These are phyloP conservation scores for Xylariaceae sp. DNA, from an alignment of 2,329 filamentous ascomycete species.

Conservation along the genomic window DNA sequence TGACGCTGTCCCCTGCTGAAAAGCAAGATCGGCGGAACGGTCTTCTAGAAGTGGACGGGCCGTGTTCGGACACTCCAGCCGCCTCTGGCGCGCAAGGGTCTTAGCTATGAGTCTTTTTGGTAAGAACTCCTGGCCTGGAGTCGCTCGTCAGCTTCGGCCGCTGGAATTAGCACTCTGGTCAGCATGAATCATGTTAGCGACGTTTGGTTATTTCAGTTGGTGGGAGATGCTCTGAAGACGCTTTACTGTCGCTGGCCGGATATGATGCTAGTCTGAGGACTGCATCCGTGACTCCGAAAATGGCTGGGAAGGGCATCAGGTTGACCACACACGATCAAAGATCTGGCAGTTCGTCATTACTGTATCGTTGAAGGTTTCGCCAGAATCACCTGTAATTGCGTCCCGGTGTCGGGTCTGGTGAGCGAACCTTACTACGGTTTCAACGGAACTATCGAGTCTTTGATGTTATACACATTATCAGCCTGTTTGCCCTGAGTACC, in stretches of 20 bases:
- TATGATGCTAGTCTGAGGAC: slow-evolving; percentile 19
- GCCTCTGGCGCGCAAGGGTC: slow-evolving; percentile 53
- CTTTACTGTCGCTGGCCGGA: slow-evolving; percentile 26
- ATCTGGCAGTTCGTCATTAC: slow-evolving; percentile 34
- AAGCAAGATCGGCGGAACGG: slow-evolving; percentile 42
- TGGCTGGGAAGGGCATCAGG: slow-evolving; percentile 44
- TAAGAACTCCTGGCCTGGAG: slow-evolving; percentile 71
- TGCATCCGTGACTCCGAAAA: slow-evolving; percentile 26
- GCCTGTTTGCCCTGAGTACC: slow-evolving; percentile 45
- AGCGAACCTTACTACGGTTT: slow-evolving; percentile 41
- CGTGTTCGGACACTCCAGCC: slow-evolving; percentile 56
- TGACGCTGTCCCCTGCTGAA: slow-evolving; percentile 46
- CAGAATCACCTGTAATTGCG: slow-evolving; percentile 40
- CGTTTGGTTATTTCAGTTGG: slow-evolving; percentile 20
- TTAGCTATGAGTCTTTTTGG: slow-evolving; percentile 71
- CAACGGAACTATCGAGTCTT: slow-evolving; percentile 46
- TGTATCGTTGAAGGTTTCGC: slow-evolving; percentile 34
- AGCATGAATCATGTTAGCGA: slow-evolving; percentile 30
- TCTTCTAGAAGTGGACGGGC: slow-evolving; percentile 45
- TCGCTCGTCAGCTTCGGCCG: slow-evolving; percentile 70
- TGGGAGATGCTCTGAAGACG: slow-evolving; percentile 29
- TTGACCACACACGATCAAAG: slow-evolving; percentile 50
- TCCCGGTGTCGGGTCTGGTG: slow-evolving; percentile 23
- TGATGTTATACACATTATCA: slow-evolving; percentile 33
- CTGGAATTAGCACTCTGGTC: slow-evolving; percentile 62